phyloP scores from a whole-genome alignment of 2,329 filamentous ascomycete species.

The Alternaria panax region DNA sequence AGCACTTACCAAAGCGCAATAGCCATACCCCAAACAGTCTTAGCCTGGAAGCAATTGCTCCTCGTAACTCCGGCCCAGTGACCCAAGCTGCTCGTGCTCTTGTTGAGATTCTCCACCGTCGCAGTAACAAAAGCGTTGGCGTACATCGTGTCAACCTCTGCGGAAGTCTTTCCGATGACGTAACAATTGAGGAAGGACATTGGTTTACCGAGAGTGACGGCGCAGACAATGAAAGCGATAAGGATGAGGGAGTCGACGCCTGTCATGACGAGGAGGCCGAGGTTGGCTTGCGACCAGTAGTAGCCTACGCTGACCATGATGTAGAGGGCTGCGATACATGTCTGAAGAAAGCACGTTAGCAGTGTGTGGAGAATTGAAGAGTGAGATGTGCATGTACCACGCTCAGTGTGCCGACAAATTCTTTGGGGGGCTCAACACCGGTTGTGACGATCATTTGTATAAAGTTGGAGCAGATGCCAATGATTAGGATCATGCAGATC shows the following conservation, averaged over 20 bases:
- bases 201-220: slow-evolving; percentile 79
- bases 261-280: slow-evolving; percentile 76
- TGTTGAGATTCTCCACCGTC: slow-evolving; percentile 60
- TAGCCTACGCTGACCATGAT: slow-evolving; percentile 72
- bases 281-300: slow-evolving; percentile 80
- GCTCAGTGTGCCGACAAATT: slow-evolving; percentile 78
- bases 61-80: slow-evolving; percentile 67
- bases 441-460: slow-evolving; percentile 75
- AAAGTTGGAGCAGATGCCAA: slow-evolving; percentile 84
- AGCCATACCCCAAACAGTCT: slow-evolving; percentile 84
- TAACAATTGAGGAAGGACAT: slow-evolving; percentile 80
- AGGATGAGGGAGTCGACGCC: slow-evolving; percentile 73
- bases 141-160: slow-evolving; percentile 54
- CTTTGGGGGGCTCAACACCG: slow-evolving; percentile 70
- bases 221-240: slow-evolving; percentile 78
- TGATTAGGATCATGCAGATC: slow-evolving; percentile 74
- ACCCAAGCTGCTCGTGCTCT: slow-evolving; percentile 57
- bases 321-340: slow-evolving; percentile 81
- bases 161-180: slow-evolving; percentile 57
- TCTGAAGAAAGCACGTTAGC: slow-evolving; percentile 59
- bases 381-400: slow-evolving; percentile 67
- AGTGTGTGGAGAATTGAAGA: neutral
- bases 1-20: slow-evolving; percentile 73
- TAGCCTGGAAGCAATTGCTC: slow-evolving; percentile 79
- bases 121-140: slow-evolving; percentile 63